Evolutionary conservation across 2,329 filamentous ascomycete species (phyloP).

Genomic region (Parastagonospora avenae): DNA sequence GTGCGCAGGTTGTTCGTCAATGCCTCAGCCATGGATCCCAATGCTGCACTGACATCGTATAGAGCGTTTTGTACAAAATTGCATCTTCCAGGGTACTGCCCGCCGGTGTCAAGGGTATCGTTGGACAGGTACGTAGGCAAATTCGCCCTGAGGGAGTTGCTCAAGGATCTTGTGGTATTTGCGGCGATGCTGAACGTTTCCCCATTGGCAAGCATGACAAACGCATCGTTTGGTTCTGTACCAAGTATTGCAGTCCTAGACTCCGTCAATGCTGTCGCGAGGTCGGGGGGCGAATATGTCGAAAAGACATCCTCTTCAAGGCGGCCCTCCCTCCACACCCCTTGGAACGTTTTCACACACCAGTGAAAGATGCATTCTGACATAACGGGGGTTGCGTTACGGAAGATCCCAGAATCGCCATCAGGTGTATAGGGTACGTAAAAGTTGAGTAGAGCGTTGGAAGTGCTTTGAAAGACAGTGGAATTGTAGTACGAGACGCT

Average conservation of each 20-base stretch:
- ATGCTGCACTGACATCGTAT: constrained; percentile 11
- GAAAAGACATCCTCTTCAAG: constrained; percentile 6
- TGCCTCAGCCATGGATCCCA: constrained; percentile 11
- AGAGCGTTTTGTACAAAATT: constrained; percentile 14
- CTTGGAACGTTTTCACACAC: constrained; percentile 16
- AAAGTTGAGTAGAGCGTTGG: constrained; percentile 13
- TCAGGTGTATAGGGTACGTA: constrained; percentile 20
- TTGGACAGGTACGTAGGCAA: not conserved
- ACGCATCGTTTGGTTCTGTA: not conserved
- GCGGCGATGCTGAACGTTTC: not conserved
- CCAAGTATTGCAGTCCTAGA: not conserved
- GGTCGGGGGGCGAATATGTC: not conserved
- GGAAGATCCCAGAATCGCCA: constrained; percentile 3
- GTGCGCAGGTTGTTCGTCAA: constrained; percentile 18
- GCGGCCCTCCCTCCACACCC: constrained; percentile 3
- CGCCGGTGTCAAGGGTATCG: not conserved
- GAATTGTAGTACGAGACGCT: constrained; percentile 10
- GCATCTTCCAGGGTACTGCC: constrained; percentile 8
- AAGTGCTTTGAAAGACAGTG: constrained; percentile 8
- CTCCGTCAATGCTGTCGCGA: too few relatives aligned
- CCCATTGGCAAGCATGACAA: not conserved
- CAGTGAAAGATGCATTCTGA: constrained; percentile 20
- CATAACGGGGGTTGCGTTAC: constrained; percentile 18
- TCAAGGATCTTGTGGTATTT: not conserved
- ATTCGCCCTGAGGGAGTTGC: not conserved